Percentiles rank a stretch among this genome's conserved stretches.
These are phyloP conservation scores for Xanthoconium separans DNA, from an alignment of 1,284 basidiomycete genomes.

Conservation along the genomic window DNA sequence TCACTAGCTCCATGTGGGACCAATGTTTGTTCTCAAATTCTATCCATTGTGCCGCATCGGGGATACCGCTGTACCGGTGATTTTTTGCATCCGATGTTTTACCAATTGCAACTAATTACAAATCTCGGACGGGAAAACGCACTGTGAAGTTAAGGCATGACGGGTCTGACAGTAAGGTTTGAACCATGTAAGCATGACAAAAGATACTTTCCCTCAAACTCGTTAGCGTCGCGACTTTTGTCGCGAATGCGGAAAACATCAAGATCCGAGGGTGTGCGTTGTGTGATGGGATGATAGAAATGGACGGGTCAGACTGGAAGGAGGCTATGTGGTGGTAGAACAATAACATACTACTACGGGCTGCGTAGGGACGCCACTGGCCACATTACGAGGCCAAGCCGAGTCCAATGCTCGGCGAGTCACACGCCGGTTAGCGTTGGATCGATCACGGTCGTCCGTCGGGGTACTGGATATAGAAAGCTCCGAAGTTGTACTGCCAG, in stretches of 20 bases:
- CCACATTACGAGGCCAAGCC: too few relatives aligned
- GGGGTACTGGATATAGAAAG: too few relatives aligned
- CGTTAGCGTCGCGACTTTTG: too few relatives aligned
- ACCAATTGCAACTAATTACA: too few relatives aligned
- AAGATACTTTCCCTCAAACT: background rate
- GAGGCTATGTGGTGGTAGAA: background rate
- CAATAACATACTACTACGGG: background rate
- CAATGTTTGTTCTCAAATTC: background rate
- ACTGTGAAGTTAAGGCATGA: background rate
- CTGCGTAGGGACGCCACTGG: too few relatives aligned
- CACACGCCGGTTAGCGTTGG: too few relatives aligned
- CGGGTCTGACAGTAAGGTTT: background rate
- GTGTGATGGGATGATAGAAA: background rate
- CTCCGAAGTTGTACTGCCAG: too few relatives aligned
- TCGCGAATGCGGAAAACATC: background rate
- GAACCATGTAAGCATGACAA: background rate
- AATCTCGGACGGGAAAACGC: background rate
- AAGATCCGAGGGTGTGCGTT: background rate
- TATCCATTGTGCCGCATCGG: background rate
- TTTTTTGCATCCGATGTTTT: background rate
- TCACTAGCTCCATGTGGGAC: too few relatives aligned
- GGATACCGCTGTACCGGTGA: too few relatives aligned
- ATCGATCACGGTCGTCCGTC: too few relatives aligned
- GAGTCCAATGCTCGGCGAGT: too few relatives aligned
- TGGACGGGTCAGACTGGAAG: background rate